These are phyloP conservation scores for Letharia columbiana DNA, from an alignment of 495 filamentous ascomycete species.

Conservation along the genomic window DNA sequence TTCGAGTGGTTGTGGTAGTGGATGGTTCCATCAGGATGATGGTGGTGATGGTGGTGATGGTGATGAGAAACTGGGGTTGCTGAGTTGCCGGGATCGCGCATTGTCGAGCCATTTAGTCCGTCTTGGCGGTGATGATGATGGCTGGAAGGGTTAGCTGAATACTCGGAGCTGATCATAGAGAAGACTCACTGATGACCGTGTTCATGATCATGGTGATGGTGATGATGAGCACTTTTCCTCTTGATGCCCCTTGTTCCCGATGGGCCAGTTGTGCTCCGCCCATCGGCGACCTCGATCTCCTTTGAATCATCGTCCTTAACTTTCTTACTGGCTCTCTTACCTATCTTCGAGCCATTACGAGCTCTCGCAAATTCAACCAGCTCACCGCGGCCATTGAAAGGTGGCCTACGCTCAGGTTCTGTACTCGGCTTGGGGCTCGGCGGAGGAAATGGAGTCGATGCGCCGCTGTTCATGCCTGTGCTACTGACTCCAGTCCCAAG, in stretches of 20 bases:
- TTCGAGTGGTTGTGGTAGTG: slow-evolving; percentile 43
- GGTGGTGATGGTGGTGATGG: slow-evolving; percentile 51
- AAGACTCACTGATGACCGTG: slow-evolving; percentile 51
- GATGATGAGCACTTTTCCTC: slow-evolving; percentile 46
- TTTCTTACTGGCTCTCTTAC: slow-evolving; percentile 44
- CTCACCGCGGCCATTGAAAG: slow-evolving; percentile 24
- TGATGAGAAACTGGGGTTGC: slow-evolving; percentile 29
- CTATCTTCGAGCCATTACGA: slow-evolving; percentile 45
- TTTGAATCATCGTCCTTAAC: slow-evolving; percentile 49
- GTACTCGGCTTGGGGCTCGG: slow-evolving; percentile 48
- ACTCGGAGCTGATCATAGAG: background rate
- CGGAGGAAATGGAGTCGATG: slow-evolving; percentile 45
- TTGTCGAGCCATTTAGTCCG: slow-evolving; percentile 45
- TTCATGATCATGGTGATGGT: slow-evolving; percentile 41
- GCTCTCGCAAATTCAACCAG: slow-evolving; percentile 33
- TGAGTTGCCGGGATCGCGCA: slow-evolving; percentile 34
- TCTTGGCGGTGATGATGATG: slow-evolving; percentile 75
- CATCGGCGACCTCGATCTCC: slow-evolving; percentile 47
- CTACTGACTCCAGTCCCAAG: slow-evolving; percentile 76
- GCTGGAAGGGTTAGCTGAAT: slow-evolving; percentile 34
- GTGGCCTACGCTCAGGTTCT: slow-evolving; percentile 23
- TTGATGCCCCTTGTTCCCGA: slow-evolving; percentile 44
- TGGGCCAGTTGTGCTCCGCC: slow-evolving; percentile 44
- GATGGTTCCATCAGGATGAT: slow-evolving; percentile 35
- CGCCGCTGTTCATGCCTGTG: slow-evolving; percentile 41